These are phyloP conservation scores for Jatropha podagrica DNA, from an alignment of 441 rosid species.

Conservation along the genomic window DNA sequence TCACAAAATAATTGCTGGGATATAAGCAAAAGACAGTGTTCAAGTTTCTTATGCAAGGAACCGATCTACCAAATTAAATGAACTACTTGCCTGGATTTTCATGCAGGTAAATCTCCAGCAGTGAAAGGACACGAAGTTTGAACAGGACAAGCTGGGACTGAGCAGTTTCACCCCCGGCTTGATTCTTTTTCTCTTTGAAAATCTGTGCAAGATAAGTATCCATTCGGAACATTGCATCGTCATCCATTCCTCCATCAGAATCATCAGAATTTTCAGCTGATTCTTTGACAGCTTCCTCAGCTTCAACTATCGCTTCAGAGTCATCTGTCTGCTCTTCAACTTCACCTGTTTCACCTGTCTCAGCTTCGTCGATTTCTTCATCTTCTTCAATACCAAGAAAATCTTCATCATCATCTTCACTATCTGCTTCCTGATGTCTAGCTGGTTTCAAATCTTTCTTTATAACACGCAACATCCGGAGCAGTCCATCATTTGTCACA, in stretches of 20 bases:
- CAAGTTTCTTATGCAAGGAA: background rate
- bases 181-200: conserved; percentile 87
- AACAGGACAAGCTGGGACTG: conserved; percentile 91
- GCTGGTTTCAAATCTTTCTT: conserved; percentile 90
- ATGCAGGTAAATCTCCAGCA: conserved; percentile 87
- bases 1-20: background rate
- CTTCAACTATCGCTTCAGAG: conserved; percentile 57
- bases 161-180: conserved; percentile 83
- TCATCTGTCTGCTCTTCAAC: conserved; percentile 84
- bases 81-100: conserved; percentile 75
- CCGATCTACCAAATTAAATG: background rate
- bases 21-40: background rate
- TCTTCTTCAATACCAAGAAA: conserved; percentile 75
- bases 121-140: conserved; percentile 89
- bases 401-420: conserved; percentile 69
- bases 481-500: conserved; percentile 70
- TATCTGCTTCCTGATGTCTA: conserved; percentile 62
- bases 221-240: conserved; percentile 97
- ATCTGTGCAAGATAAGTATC: conserved; percentile 89
- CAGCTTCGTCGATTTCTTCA: conserved; percentile 71
- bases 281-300: conserved; percentile 47
- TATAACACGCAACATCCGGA: conserved; percentile 81
- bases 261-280: conserved; percentile 59
- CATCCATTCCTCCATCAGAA: conserved; percentile 93
- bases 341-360: conserved; percentile 67